Conservation (phyloP, 345 rosid genomes). For the Cardamine occulta region DNA sequence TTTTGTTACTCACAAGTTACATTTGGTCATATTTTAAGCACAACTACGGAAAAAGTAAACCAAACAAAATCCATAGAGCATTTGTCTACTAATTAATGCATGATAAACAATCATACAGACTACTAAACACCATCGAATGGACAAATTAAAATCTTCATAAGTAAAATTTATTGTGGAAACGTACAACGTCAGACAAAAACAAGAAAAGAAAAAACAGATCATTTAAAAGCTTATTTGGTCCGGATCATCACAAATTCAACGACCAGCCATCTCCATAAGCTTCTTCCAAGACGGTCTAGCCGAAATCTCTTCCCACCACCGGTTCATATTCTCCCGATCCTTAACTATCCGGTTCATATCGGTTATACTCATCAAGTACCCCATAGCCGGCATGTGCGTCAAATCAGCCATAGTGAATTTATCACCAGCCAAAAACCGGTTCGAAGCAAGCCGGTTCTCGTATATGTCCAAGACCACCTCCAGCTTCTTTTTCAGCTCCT, state of each 20-base stretch:
- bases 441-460: slow-evolving; percentile 55
- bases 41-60: not conserved
- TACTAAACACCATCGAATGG: not conserved
- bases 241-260: not conserved
- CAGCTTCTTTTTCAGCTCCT: slow-evolving; percentile 53
- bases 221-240: slow-evolving; percentile 9
- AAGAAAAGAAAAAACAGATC: not conserved
- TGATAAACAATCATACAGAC: too few relatives aligned
- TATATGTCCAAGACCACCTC: slow-evolving; percentile 69
- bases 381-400: slow-evolving; percentile 65
- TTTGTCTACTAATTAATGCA: slow-evolving; percentile 1
- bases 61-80: not conserved
- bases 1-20: not conserved
- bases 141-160: not conserved
- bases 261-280: slow-evolving; percentile 50
- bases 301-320: slow-evolving; percentile 81
- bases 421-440: slow-evolving; percentile 74
- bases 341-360: slow-evolving; percentile 54
- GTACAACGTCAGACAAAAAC: not conserved
- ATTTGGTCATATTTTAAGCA: not conserved
- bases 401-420: slow-evolving; percentile 75
- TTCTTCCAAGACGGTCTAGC: slow-evolving; percentile 81
- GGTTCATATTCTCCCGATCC: slow-evolving; percentile 54
- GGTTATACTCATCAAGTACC: slow-evolving; percentile 52
- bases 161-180: slow-evolving; percentile 8